These are phyloP conservation scores for Schoenoplectus triqueter DNA, from an alignment of 202 grass and related monocot genomes.

Conservation along the genomic window DNA sequence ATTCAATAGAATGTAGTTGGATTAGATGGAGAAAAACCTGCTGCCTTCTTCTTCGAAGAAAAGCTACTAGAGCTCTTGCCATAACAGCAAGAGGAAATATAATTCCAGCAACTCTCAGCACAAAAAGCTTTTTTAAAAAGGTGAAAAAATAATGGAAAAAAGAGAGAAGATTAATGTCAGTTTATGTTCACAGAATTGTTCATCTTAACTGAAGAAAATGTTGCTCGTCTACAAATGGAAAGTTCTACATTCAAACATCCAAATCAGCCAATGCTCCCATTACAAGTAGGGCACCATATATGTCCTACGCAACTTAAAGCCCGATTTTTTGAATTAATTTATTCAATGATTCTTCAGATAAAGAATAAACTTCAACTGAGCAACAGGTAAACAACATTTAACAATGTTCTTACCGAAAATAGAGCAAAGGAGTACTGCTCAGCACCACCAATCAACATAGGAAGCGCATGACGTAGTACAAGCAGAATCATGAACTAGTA, in stretches of 20 bases:
- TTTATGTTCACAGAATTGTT: neutral
- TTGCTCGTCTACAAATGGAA: neutral
- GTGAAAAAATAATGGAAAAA: slow-evolving; percentile 29
- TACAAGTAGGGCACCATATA: neutral
- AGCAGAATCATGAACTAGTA: slow-evolving; percentile 82
- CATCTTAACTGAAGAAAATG: neutral
- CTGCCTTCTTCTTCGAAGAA: slow-evolving; percentile 59
- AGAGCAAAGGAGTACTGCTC: slow-evolving; percentile 80
- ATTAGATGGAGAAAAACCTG: slow-evolving; percentile 52
- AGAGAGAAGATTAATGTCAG: neutral
- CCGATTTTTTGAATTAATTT: neutral
- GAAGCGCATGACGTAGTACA: slow-evolving; percentile 76
- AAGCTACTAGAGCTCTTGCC: slow-evolving; percentile 60
- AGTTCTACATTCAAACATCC: neutral
- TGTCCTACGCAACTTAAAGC: neutral
- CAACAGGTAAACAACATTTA: neutral
- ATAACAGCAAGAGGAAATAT: slow-evolving; percentile 76
- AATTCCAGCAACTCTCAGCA: slow-evolving; percentile 72
- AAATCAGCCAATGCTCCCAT: neutral
- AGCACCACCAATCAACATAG: slow-evolving; percentile 61
- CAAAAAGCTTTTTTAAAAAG: slow-evolving; percentile 56
- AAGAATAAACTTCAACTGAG: neutral
- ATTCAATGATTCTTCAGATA: neutral
- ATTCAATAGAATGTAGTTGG: neutral
- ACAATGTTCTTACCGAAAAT: slow-evolving; percentile 67